Evolutionary conservation across 768 basidiomycete genomes (phyloP), one percentile per base, ranked within the genome.

Genomic region (Calocera cornea): DNA sequence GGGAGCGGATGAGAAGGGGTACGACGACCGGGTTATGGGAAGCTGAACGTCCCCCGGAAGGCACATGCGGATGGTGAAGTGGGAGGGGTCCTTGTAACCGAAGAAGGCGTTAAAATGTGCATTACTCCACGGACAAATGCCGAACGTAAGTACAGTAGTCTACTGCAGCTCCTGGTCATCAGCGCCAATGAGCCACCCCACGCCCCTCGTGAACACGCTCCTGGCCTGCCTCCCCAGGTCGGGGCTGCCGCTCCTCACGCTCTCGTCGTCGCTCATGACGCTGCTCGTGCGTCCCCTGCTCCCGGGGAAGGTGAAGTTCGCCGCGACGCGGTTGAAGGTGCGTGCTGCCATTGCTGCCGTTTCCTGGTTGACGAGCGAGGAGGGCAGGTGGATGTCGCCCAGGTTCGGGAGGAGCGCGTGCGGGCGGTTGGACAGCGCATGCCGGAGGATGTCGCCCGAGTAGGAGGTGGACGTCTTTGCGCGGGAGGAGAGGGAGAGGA

Each of bases 161-260:
- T 38, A 38, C 44, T 17, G 5, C 19, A 19, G 71, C 70, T 77
- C 75, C 22, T 73, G 71, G 65, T 77, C 77, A 33, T 94, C 93
- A 14, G 86, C 89, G 44, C 95, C 95, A 67, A 98, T 86, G 33
- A 98, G 80, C 95, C 95, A 98, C 33, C 95, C 95, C 65, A 98
- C 91, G 8, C 95, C 95, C 73, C 88, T 88, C 40, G 91, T 89
- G 44, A 98, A 76, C 2, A 86, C 91, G 34, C 87, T 82, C 64
- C 86, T 84, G 1, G 92, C 92, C 72, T 88, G 86, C n/a, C 83
- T 75, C 22, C 87, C 84, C 44, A 89, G 86, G 65, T 88, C 88
- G 19, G 83, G 85, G 41, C 79, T 79, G 65, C 83, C 83, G 75
- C 71, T 74, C 70, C 68, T 73, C 68, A 76, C 77, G 71, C 70